Evolutionary conservation across 139 green algal genomes (phyloP).

Genomic region (Auxenochlorella pyrenoidosa): DNA sequence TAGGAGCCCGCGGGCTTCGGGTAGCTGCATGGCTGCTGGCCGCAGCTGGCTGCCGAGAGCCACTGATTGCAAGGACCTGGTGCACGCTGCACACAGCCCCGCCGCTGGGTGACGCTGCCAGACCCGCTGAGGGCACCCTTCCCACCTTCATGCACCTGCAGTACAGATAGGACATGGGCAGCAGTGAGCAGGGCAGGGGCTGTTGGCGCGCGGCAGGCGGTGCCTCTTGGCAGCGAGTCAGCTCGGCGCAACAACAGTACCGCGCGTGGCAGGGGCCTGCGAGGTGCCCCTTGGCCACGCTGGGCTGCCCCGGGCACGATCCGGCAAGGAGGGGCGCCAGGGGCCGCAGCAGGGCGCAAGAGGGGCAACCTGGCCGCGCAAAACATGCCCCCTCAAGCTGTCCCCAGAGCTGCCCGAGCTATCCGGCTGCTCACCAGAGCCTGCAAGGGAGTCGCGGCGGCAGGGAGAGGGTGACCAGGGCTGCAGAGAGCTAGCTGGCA

Average conservation of each 20-base stretch:
- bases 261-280: not conserved
- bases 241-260: not conserved
- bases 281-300: not conserved
- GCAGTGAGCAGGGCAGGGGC: not conserved
- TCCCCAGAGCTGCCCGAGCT: not conserved
- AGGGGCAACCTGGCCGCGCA: no score
- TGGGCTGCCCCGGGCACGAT: not conserved
- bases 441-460: not conserved
- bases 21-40: no score
- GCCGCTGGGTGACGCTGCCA: no score
- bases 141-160: slow-evolving; percentile 55
- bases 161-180: not conserved
- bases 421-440: not conserved
- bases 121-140: not conserved
- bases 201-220: not conserved
- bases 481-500: not conserved
- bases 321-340: no score
- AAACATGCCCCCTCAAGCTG: not conserved
- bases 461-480: not conserved
- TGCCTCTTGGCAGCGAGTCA: no score
- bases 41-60: not conserved
- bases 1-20: no score
- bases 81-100: no score
- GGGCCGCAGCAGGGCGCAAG: not conserved
- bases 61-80: no score